phyloP scores from a whole-genome alignment of 2,329 filamentous ascomycete species.

The Xylariaceae sp. region DNA sequence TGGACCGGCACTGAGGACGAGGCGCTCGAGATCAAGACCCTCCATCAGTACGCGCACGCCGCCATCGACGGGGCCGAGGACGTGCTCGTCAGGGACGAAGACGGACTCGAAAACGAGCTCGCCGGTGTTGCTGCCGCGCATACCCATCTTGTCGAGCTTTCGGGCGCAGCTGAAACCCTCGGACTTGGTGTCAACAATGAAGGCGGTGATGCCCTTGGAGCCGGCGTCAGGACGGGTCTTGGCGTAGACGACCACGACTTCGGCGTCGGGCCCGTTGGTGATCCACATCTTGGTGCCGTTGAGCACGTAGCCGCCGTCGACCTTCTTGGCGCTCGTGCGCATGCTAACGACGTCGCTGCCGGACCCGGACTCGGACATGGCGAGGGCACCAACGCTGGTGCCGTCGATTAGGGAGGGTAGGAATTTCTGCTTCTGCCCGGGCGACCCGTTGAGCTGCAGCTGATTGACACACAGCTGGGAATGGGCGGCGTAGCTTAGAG shows the following conservation, averaged over 20 bases:
- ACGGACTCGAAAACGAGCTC: slow-evolving; percentile 88
- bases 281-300: slow-evolving; percentile 99
- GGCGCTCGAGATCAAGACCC: slow-evolving; percentile 86
- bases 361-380: slow-evolving; percentile 90
- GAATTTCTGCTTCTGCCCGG: slow-evolving; percentile 74
- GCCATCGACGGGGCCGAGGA: slow-evolving; percentile 74
- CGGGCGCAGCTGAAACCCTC: slow-evolving; percentile 80
- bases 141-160: slow-evolving; percentile 96
- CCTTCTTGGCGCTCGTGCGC: slow-evolving; percentile 77
- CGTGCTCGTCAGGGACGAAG: slow-evolving; percentile 78
- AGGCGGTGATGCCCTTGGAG: slow-evolving; percentile 91
- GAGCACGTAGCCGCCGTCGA: slow-evolving; percentile 80
- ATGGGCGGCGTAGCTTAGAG: slow-evolving; percentile 90
- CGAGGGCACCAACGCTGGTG: slow-evolving; percentile 77
- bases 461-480: slow-evolving; percentile 97
- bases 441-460: slow-evolving; percentile 79
- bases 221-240: slow-evolving; percentile 80
- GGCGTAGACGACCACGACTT: slow-evolving; percentile 91
- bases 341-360: slow-evolving; percentile 95
- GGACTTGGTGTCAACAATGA: slow-evolving; percentile 71
- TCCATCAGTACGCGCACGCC: slow-evolving; percentile 94
- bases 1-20: slow-evolving; percentile 87
- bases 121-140: slow-evolving; percentile 95
- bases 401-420: slow-evolving; percentile 79
- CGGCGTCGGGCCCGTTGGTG: slow-evolving; percentile 94